Conservation (phyloP, 2,329 filamentous ascomycete species). For the Juglanconis oblonga region DNA sequence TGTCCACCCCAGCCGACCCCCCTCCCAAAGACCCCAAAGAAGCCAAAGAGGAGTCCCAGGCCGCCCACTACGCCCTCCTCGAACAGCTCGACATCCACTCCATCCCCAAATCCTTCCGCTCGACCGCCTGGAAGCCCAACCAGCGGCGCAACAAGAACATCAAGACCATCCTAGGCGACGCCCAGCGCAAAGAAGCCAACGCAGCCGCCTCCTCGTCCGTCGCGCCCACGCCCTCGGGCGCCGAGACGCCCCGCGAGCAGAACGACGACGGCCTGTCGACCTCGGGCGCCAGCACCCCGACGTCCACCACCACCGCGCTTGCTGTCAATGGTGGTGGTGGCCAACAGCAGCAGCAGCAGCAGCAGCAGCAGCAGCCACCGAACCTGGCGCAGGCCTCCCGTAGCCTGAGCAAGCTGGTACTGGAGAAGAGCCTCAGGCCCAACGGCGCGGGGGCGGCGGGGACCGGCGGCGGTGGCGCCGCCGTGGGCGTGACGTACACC, state of each 20-base stretch:
- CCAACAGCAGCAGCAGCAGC: neutral
- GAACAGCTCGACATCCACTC: constrained; percentile 89
- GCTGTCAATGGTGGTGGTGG: constrained; percentile 25
- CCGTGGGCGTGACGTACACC: constrained; percentile 82
- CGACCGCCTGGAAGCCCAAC: constrained; percentile 83
- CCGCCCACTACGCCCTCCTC: constrained; percentile 81
- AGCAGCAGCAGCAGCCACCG: constrained; percentile 42
- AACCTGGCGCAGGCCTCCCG: constrained; percentile 89
- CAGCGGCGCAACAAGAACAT: constrained; percentile 98
- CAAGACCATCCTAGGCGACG: constrained; percentile 92
- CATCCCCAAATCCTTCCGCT: constrained; percentile 86
- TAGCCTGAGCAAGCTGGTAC: constrained; percentile 79
- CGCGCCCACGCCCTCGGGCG: constrained; percentile 64
- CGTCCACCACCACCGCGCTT: constrained; percentile 17
- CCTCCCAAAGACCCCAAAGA: constrained; percentile 17
- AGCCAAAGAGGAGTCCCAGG: constrained; percentile 60
- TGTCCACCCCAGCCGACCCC: neutral
- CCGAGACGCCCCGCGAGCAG: constrained; percentile 60
- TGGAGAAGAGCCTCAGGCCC: constrained; percentile 72
- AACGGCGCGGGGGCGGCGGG: constrained; percentile 29
- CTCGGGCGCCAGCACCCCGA: constrained; percentile 57
- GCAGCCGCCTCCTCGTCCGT: constrained; percentile 52
- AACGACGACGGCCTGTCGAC: constrained; percentile 52
- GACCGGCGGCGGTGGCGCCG: constrained; percentile 37
- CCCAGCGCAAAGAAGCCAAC: constrained; percentile 77